Evolutionary conservation across 169 alveolate species (phyloP).

Genomic region (Plasmodium vivax): DNA sequence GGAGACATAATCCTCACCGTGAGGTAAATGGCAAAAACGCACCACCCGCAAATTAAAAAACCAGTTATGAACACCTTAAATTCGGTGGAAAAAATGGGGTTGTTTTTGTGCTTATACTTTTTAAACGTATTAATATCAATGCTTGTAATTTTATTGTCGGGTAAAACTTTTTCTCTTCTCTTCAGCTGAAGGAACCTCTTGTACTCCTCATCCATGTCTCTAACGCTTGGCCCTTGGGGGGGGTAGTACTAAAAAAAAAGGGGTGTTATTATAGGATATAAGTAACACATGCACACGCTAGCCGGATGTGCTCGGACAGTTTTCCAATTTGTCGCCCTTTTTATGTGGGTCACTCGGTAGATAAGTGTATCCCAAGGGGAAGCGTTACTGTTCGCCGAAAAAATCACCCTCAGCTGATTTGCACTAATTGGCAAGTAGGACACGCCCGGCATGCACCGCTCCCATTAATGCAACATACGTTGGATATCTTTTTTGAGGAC

Average conservation of each 20-base stretch:
- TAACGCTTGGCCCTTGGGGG: slow-evolving; percentile 58
- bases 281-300: background rate
- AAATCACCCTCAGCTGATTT: background rate
- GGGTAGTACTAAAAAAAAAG: slow-evolving; percentile 18
- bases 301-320: background rate
- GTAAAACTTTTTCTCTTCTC: slow-evolving; percentile 26
- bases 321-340: background rate
- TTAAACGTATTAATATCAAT: slow-evolving; percentile 54
- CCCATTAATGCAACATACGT: background rate
- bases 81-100: slow-evolving; percentile 66
- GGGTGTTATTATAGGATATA: background rate
- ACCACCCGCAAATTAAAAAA: slow-evolving; percentile 79
- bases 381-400: background rate
- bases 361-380: background rate
- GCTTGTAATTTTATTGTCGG: slow-evolving; percentile 52
- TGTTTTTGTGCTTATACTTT: slow-evolving; percentile 64
- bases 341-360: background rate
- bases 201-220: slow-evolving; percentile 68
- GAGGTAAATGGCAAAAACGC: slow-evolving; percentile 80
- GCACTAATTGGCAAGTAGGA: background rate
- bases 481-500: slow-evolving; percentile 3
- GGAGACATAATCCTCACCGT: slow-evolving; percentile 82
- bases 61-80: slow-evolving; percentile 75
- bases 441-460: background rate
- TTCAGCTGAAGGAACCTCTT: slow-evolving; percentile 15